A percentile compares a stretch with the other conserved stretches of the same genome.
These are phyloP conservation scores for Coriolopsis trogii DNA, from an alignment of 1,284 basidiomycete species.

Conservation along the genomic window DNA sequence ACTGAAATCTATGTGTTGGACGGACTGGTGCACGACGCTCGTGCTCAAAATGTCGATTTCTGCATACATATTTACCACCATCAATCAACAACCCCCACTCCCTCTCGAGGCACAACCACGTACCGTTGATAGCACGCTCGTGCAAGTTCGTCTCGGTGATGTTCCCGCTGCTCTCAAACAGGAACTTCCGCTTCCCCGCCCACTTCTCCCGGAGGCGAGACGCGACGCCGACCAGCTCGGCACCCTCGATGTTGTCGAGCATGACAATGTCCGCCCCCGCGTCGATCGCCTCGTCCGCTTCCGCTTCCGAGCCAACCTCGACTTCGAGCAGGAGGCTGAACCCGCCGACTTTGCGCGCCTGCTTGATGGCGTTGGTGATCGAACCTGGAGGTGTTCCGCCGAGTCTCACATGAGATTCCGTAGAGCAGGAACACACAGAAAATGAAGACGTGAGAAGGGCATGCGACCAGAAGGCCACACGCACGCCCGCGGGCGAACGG, in stretches of 20 bases:
- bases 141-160: slow-evolving; percentile 85
- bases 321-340: slow-evolving; percentile 95
- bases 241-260: slow-evolving; percentile 94
- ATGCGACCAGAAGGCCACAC: slow-evolving; percentile 98
- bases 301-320: slow-evolving; percentile 87
- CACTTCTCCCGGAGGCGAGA: slow-evolving; percentile 75
- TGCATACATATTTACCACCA: slow-evolving; percentile 37
- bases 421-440: not conserved
- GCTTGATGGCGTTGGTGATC: slow-evolving; percentile 85
- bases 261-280: slow-evolving; percentile 98
- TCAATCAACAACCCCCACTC: not conserved
- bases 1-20: slow-evolving; percentile 92
- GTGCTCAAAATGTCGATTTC: slow-evolving; percentile 95
- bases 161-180: slow-evolving; percentile 91
- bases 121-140: slow-evolving; percentile 76
- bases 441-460: slow-evolving; percentile 61
- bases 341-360: slow-evolving; percentile 88
- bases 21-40: slow-evolving; percentile 90
- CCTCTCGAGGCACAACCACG: slow-evolving; percentile 27
- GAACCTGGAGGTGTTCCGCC: slow-evolving; percentile 81
- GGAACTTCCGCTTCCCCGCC: slow-evolving; percentile 79
- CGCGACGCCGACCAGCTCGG: slow-evolving; percentile 70
- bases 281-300: slow-evolving; percentile 94
- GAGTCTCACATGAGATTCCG: not conserved
- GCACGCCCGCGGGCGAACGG: slow-evolving; percentile 79